Conservation (phyloP, 1,284 basidiomycete species). For the Cryptococcus floricola region DNA sequence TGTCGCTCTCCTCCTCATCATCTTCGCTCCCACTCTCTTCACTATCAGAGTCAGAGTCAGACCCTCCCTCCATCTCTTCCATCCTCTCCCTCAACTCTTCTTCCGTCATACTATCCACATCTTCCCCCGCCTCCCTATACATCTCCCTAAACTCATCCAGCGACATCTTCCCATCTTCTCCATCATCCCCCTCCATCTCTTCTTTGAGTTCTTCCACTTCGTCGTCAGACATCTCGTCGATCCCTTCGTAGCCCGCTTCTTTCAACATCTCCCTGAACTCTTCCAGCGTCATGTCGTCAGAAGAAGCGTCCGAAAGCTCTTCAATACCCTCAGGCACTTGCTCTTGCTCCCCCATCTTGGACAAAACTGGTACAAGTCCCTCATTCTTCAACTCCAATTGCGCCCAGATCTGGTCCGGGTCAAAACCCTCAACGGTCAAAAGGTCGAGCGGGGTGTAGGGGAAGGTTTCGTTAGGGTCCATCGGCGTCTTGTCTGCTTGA, state of each 20-base stretch:
- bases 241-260: conserved; percentile 19
- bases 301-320: conserved; percentile 28
- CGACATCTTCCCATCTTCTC: conserved; percentile 34
- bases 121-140: conserved; percentile 28
- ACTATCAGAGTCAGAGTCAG: conserved; percentile 6
- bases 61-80: conserved; percentile 15
- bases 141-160: conserved; percentile 39
- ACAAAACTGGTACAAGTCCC: conserved; percentile 43
- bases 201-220: conserved; percentile 17
- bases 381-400: conserved; percentile 68
- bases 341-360: conserved; percentile 17
- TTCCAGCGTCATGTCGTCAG: conserved; percentile 40
- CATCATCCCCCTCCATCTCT: conserved; percentile 10
- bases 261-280: conserved; percentile 39
- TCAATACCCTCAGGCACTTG: conserved; percentile 27
- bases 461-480: conserved; percentile 50
- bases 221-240: conserved; percentile 20
- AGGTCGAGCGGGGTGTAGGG: conserved; percentile 68
- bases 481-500: conserved; percentile 15
- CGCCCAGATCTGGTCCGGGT: conserved; percentile 85
- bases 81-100: conserved; percentile 16
- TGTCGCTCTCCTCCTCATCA: conserved; percentile 19
- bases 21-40: conserved; percentile 15
- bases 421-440: conserved; percentile 78
- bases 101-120: conserved; percentile 15